Base-by-base conservation (phyloP, 2,329 filamentous ascomycete species). In the Elsinoe australis region DNA sequence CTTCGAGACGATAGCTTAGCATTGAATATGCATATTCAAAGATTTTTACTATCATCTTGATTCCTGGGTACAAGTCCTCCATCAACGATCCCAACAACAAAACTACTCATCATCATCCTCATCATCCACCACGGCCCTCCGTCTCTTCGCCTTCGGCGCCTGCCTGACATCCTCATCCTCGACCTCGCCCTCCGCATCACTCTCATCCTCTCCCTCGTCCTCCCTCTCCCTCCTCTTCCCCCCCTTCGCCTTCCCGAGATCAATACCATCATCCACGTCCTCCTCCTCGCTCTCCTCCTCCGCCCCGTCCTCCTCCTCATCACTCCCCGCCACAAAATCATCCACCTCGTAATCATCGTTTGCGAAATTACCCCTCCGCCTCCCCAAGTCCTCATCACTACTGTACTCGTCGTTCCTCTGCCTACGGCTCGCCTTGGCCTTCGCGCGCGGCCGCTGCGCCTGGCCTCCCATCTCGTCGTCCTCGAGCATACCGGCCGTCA, bases 271-370 rank as follows among this genome's bases (percentile, higher is more conserved):
- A 51, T 69, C 67, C 41, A 66, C 53, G 19, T 62, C 65, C 29
- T 71, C 68, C 22, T 64, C 60, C 18, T 65, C 64, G 1, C 84
- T 80, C 15, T 81, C 80, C 2, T 72, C 78, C 24, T 75, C 78
- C 51, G 71, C 67, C 32, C 77, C 78, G 33, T 66, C 63, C 49
- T 65, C 64, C 33, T 88, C 85, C 51, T 87, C 83, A 55, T 87
- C 85, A 57, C 82, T 87, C 3, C 73, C 73, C 3, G 83, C 85
- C 49, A 90, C 76, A 61, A 90, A 90, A 50, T 83, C 85, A 59
- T 90, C 85, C 26, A 83, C 83, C 60, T 83, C 75, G 60, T 90
- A 90, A 56, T 87, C 83, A 54, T 89, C 83, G 51, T 82, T 75
- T 46, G 78, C 76, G 24, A 74, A 74, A 36, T 70, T 71, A 24